phyloP scores from a whole-genome alignment of 2,329 filamentous ascomycete genomes.

The Tolypocladium capitatum region DNA sequence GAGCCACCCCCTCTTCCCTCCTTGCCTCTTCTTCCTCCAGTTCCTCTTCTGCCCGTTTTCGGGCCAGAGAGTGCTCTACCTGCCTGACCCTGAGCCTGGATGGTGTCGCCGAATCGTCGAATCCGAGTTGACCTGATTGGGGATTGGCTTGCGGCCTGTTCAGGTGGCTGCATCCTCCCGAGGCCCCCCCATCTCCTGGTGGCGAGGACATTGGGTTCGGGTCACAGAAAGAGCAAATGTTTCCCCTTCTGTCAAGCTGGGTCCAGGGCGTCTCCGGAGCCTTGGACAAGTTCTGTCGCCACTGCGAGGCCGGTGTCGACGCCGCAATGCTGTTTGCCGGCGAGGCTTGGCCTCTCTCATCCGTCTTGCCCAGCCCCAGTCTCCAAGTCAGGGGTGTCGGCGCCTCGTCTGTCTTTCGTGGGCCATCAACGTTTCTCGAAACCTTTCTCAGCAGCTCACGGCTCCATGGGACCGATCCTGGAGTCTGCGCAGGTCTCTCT shows the following conservation, averaged over 20 bases:
- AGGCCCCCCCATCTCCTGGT: neutral
- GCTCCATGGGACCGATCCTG: slow-evolving; percentile 2
- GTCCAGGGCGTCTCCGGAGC: neutral
- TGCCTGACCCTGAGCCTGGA: slow-evolving; percentile 13
- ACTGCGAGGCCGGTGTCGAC: slow-evolving; percentile 4
- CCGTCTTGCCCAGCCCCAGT: neutral
- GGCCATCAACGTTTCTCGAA: neutral
- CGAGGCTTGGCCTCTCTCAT: neutral
- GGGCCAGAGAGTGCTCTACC: slow-evolving; percentile 15
- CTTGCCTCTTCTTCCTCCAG: slow-evolving; percentile 3
- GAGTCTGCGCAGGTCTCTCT: neutral
- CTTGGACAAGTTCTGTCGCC: slow-evolving; percentile 4
- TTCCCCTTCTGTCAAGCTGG: neutral
- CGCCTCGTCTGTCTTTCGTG: neutral
- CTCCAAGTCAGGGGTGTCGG: neutral
- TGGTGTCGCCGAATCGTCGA: slow-evolving; percentile 3
- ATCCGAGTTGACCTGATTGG: neutral
- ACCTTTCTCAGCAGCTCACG: slow-evolving; percentile 2
- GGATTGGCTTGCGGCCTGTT: slow-evolving; percentile 1
- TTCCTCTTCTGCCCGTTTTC: slow-evolving; percentile 9
- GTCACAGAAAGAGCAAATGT: slow-evolving; percentile 6
- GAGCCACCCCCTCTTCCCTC: neutral
- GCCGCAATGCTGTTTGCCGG: neutral
- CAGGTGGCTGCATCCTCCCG: slow-evolving; percentile 1
- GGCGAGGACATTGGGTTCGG: neutral